These are phyloP conservation scores for Lasiodiplodia sp. DNA, from an alignment of 2,329 filamentous ascomycete species.

Conservation along the genomic window DNA sequence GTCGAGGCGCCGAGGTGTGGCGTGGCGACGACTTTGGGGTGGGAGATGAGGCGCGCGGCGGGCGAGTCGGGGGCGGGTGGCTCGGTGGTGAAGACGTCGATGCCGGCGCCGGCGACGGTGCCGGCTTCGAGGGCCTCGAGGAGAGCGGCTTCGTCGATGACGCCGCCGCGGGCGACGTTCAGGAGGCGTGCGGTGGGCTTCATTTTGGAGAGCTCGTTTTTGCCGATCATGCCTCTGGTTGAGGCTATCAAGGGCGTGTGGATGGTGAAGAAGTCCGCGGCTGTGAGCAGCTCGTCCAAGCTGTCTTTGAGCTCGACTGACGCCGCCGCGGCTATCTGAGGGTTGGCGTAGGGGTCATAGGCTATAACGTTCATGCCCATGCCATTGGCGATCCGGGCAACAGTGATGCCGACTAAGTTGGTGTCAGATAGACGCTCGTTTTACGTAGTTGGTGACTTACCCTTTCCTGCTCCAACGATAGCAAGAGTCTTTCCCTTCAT, in stretches of 20 bases:
- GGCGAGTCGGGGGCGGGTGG: slow-evolving; percentile 67
- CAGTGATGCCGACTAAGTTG: slow-evolving; percentile 72
- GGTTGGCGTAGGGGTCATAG: slow-evolving; percentile 79
- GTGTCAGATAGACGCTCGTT: slow-evolving; percentile 13
- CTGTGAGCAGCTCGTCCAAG: slow-evolving; percentile 67
- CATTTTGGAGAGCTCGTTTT: slow-evolving; percentile 72
- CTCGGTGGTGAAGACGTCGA: slow-evolving; percentile 82
- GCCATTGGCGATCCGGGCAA: slow-evolving; percentile 79
- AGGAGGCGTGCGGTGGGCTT: slow-evolving; percentile 76
- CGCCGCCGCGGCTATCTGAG: slow-evolving; percentile 72
- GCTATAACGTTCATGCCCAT: slow-evolving; percentile 78
- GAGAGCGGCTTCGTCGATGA: slow-evolving; percentile 78
- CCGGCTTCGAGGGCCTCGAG: slow-evolving; percentile 73
- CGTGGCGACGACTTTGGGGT: slow-evolving; percentile 77
- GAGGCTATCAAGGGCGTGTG: slow-evolving; percentile 82
- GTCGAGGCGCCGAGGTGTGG: slow-evolving; percentile 83
- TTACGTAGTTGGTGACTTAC: slow-evolving; percentile 40
- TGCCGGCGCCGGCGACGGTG: slow-evolving; percentile 76
- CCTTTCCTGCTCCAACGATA: slow-evolving; percentile 82
- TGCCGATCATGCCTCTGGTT: slow-evolving; percentile 76
- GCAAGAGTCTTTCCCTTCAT: slow-evolving; percentile 79
- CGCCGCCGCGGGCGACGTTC: slow-evolving; percentile 81
- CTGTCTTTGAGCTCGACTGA: slow-evolving; percentile 69
- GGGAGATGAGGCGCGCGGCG: slow-evolving; percentile 69
- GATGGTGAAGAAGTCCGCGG: slow-evolving; percentile 78